Base-by-base conservation (phyloP, 164 flowering plant genomes). In the Piper longum region DNA sequence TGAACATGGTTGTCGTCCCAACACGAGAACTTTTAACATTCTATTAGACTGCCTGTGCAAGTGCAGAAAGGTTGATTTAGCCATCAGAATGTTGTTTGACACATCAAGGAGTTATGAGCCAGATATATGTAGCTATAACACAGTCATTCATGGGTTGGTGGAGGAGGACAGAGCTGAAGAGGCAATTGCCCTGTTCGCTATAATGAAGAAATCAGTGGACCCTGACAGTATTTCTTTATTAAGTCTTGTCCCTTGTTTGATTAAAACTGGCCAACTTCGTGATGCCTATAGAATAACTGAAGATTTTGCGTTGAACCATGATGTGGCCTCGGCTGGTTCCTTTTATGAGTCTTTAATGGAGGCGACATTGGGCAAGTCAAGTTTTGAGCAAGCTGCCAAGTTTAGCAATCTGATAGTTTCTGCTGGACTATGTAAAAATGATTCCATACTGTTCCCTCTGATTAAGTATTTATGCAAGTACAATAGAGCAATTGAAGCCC, bases 171-270 rank as follows among this genome's bases (percentile, higher is more conserved):
- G 85, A 73, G 72, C 76, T 41, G 39, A 57, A 61, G 78, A 81
- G 44, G 98, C 97, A 52, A 76, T 89, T 64, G 88, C 84, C 85
- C 26, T 90, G 68, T 93, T 86, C 78, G 80, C 82, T 79, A 95
- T 85, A 77, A 85, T 93, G 98, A 86, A 72, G 67, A 93, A 93
- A 66, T 40, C 57, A 51, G 59, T 82, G 3, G 63, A 61, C 54
- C 88, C 95, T 62, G 96, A 93, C 73, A 67, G 66, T 72, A 82
- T 89, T 39, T 88, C 98, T 48, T 41, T 93, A 66, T 84, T 79
- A 68, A 83, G 90, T 43, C 85, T 93, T 63, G 75, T 90, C 57
- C 97, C 97, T 52, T 78, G 81, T 57, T 57, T 90, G 42, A 76
- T 90, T 16, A 90, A 82, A 73, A 69, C 65, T 52, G 79, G 80